These are phyloP conservation scores for Prototheca wickerhamii DNA, from an alignment of 163 green algal species.

Conservation along the genomic window DNA sequence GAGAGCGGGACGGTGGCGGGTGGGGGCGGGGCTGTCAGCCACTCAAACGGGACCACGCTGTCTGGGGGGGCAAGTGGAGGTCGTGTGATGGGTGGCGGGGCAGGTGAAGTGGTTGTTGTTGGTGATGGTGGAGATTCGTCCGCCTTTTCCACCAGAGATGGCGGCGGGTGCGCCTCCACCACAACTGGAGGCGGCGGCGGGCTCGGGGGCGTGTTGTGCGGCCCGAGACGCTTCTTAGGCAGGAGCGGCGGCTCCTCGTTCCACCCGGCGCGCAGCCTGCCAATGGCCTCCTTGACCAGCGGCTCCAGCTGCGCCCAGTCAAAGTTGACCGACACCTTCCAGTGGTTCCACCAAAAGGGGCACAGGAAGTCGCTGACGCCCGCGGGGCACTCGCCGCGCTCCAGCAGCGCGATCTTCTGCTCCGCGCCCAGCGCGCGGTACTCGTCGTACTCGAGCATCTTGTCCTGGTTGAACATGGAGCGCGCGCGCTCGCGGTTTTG, in stretches of 20 bases:
- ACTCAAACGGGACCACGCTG: no score
- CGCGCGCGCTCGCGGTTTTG: slow-evolving; percentile 11
- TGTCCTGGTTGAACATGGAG: slow-evolving; percentile 17
- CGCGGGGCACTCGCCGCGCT: slow-evolving; percentile 11
- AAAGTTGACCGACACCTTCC: slow-evolving; percentile 15
- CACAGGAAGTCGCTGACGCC: slow-evolving; percentile 15
- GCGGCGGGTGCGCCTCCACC: no score
- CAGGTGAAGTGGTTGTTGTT: no score
- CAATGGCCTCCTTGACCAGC: background rate
- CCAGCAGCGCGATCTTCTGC: slow-evolving; percentile 19
- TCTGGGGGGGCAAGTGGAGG: no score
- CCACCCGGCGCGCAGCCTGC: background rate
- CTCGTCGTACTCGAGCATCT: slow-evolving; percentile 7
- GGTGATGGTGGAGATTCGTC: no score
- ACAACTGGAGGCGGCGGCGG: no score
- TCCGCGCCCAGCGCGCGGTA: slow-evolving; percentile 1
- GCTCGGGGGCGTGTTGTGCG: background rate
- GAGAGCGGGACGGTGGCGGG: slow-evolving; percentile 7
- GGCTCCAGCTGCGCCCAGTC: slow-evolving; percentile 8
- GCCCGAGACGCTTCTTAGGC: background rate
- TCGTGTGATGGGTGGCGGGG: no score
- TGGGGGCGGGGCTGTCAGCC: no score
- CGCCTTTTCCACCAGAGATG: no score
- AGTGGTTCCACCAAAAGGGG: slow-evolving; percentile 28
- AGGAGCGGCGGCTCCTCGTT: slow-evolving; percentile 2